These are phyloP conservation scores for Hypsizygus ulmarius DNA, from an alignment of 1,284 basidiomycete species.

Conservation along the genomic window DNA sequence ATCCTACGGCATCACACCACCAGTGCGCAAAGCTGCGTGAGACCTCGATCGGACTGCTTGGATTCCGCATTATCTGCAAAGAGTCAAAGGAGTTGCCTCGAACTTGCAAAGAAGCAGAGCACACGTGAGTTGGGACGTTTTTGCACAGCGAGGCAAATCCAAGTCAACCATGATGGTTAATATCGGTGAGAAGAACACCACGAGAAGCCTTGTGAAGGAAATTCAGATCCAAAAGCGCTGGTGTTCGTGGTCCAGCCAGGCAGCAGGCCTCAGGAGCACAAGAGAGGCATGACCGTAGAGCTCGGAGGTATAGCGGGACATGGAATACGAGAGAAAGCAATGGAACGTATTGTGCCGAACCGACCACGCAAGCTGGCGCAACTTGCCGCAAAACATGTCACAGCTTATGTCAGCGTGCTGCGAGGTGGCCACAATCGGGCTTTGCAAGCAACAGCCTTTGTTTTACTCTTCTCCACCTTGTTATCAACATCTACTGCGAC, in stretches of 20 bases:
- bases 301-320: not conserved
- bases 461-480: constrained; percentile 5
- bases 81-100: too few relatives aligned
- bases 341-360: constrained; percentile 1
- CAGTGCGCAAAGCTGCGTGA: too few relatives aligned
- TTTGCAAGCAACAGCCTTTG: not conserved
- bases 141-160: too few relatives aligned
- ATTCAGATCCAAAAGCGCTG: too few relatives aligned
- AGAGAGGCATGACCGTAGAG: not conserved
- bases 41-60: too few relatives aligned
- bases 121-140: too few relatives aligned
- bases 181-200: too few relatives aligned
- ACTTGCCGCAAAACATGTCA: constrained; percentile 9
- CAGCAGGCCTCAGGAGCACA: not conserved
- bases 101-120: too few relatives aligned
- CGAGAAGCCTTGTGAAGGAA: too few relatives aligned
- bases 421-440: not conserved
- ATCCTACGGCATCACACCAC: too few relatives aligned
- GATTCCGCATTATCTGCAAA: too few relatives aligned
- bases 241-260: not conserved
- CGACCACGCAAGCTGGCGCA: constrained; percentile 8
- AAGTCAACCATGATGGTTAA: too few relatives aligned
- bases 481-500: not conserved
- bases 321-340: constrained; percentile 13
- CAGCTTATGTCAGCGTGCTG: constrained; percentile 11